Evolutionary conservation across 352 stramenopile species (phyloP).

Genomic region (Globisporangium perplexum): DNA sequence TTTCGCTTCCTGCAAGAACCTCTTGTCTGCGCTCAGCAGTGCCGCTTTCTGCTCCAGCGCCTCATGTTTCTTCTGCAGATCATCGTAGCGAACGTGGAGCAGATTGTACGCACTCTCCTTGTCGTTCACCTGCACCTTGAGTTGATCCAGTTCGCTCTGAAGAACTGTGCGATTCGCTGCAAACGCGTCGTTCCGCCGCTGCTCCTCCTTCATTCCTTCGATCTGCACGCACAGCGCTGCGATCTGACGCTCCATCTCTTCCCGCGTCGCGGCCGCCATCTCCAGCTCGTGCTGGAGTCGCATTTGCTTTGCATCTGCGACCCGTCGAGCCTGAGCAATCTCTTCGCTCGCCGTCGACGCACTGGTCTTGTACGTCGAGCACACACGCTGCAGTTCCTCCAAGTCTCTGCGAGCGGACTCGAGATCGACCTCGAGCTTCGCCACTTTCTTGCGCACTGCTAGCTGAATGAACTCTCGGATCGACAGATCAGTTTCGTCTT

Average conservation of each 20-base stretch:
- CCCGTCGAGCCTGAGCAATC: conserved; percentile 20
- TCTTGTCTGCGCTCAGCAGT: conserved; percentile 55
- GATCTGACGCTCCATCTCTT: conserved; percentile 51
- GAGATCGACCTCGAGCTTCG: conserved; percentile 30
- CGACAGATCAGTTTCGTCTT: conserved; percentile 47
- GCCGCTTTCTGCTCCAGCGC: conserved; percentile 30
- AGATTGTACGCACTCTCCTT: conserved; percentile 9
- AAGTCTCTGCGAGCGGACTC: conserved; percentile 29
- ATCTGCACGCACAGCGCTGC: conserved; percentile 34
- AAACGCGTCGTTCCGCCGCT: conserved; percentile 23
- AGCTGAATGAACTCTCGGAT: conserved; percentile 63
- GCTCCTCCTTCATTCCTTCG: conserved; percentile 39
- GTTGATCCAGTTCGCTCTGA: conserved; percentile 27
- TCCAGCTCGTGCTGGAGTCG: conserved; percentile 45
- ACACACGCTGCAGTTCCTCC: conserved; percentile 21
- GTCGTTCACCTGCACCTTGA: conserved; percentile 26
- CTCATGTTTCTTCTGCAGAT: conserved; percentile 19
- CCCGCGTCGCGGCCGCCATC: conserved; percentile 36
- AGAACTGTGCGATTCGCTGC: conserved; percentile 19
- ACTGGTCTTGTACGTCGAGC: conserved; percentile 24
- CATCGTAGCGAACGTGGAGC: conserved; percentile 15
- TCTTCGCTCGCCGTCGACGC: conserved; percentile 26
- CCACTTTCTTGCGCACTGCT: conserved; percentile 37
- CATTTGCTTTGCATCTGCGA: conserved; percentile 26
- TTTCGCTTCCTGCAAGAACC: conserved; percentile 52